Base-by-base conservation (phyloP, 306 rosid species). In the Prunus campanulata region DNA sequence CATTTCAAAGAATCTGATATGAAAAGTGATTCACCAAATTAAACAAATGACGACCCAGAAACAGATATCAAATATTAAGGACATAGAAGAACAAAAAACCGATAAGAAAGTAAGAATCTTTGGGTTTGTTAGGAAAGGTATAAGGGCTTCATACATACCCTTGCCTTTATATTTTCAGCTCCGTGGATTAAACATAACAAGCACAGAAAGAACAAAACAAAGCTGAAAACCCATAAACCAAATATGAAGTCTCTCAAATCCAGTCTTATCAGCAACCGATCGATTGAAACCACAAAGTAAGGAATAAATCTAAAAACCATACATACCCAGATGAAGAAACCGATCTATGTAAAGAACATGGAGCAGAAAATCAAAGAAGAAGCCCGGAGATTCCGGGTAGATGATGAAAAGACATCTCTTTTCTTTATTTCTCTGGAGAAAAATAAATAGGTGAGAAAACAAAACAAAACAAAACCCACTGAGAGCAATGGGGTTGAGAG, bases 311-410 rank as follows among this genome's bases (percentile, higher is more conserved):
- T 19, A 44, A 22, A 76, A 85, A 78, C 74, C 79, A 55, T 60
- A 86, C 87, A 70, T 80, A 60, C 74, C 71, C 83, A 78, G 85
- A 79, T 72, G 86, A 88, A 52, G 74, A 64, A 73, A 55, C 82
- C 84, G 91, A 90, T 88, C 93, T 85, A 83, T 57, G 39, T 54
- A 50, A 70, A 76, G 79, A 84, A 63, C 55, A 75, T 5, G 66
- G 66, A 79, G 78, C 52, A 71, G 66, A 75, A 78, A 76, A 87
- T 72, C 56, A 25, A 70, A 27, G 79, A 68, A 77, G 68, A 22
- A 67, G 65, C 64, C 56, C 74, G 39, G 74, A 30, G 30, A 32
- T 52, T 72, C 39, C 61, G 25, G 68, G 56, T 54, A 54, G 61
- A 70, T 22, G 64, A 77, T 57, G 74, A 10, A 69, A 72, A 49